Evolutionary conservation across 225 moss, liverwort and hornwort genomes (phyloP).

Genomic region (Anthoceros angustus): DNA sequence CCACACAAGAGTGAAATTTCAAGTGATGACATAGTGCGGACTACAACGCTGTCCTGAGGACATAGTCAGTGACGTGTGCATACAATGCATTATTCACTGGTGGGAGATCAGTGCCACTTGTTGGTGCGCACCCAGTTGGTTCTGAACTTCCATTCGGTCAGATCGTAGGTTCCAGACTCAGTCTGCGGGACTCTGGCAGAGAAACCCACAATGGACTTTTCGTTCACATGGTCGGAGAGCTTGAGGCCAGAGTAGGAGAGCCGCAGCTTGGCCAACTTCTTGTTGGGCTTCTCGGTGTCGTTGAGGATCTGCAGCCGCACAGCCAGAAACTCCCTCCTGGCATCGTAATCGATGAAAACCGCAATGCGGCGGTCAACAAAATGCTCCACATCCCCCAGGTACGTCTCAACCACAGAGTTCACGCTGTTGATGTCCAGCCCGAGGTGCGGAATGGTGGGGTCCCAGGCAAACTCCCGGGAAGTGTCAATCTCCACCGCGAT

Average conservation of each 20-base stretch:
- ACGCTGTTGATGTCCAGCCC: constrained; percentile 47
- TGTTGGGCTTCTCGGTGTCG: constrained; percentile 17
- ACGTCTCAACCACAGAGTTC: constrained; percentile 31
- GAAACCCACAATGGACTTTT: constrained; percentile 16
- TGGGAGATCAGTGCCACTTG: constrained; percentile 7
- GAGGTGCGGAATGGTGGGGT: constrained; percentile 20
- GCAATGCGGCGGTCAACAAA: constrained; percentile 25
- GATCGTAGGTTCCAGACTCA: constrained; percentile 10
- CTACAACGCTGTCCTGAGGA: too few species aligned
- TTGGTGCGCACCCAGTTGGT: constrained; percentile 17
- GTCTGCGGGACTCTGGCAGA: constrained; percentile 14
- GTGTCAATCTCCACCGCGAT: constrained; percentile 47
- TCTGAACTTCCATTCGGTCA: constrained; percentile 18
- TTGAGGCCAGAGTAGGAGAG: constrained; percentile 16
- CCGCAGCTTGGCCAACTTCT: constrained; percentile 22
- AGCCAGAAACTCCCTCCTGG: constrained; percentile 20
- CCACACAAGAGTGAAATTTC: too few species aligned
- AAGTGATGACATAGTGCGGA: too few species aligned
- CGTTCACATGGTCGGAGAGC: constrained; percentile 18
- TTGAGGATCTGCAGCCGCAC: constrained; percentile 34
- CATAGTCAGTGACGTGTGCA: not conserved
- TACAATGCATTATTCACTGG: not conserved
- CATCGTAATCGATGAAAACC: constrained; percentile 35
- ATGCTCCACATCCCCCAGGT: constrained; percentile 21
- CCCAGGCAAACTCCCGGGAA: constrained; percentile 15